Evolutionary conservation across 768 basidiomycete genomes (phyloP).

Genomic region (Porpolomopsis calyptriformis): DNA sequence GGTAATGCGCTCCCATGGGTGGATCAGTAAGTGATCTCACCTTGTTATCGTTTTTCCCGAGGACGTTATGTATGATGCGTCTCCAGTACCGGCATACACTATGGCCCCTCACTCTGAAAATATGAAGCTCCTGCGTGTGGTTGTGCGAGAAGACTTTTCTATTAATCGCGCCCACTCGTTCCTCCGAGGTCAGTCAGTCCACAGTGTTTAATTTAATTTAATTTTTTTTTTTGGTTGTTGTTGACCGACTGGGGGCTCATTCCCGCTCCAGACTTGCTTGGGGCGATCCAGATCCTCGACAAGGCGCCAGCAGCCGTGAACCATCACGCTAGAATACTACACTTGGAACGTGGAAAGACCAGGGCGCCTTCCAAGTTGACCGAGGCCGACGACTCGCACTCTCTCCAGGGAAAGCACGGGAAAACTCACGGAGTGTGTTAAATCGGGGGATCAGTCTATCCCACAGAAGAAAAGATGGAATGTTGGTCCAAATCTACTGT

Average conservation of each 20-base stretch:
- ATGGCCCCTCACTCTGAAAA: not conserved
- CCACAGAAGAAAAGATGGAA: no score
- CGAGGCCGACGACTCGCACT: not conserved
- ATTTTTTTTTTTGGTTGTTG: not conserved
- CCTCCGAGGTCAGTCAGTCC: not conserved
- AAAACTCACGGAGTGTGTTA: slow-evolving; percentile 4
- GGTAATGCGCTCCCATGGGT: not conserved
- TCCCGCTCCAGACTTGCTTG: not conserved
- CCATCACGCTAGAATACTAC: not conserved
- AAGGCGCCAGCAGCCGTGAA: not conserved
- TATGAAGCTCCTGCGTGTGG: not conserved
- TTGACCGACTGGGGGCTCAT: not conserved
- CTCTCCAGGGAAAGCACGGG: slow-evolving; percentile 1
- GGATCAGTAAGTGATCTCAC: slow-evolving; percentile 2
- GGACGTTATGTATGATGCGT: not conserved
- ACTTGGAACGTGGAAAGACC: not conserved
- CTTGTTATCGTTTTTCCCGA: no score
- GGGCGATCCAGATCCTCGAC: not conserved
- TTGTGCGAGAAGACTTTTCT: slow-evolving; percentile 2
- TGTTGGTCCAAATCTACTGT: no score
- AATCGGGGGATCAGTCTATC: no score
- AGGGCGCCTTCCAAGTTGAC: not conserved
- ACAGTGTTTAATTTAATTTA: not conserved
- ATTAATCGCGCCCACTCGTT: not conserved
- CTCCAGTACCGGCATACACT: slow-evolving; percentile 2